phyloP scores from a whole-genome alignment of 2,329 filamentous ascomycete genomes.

The Didymella keratinophila region DNA sequence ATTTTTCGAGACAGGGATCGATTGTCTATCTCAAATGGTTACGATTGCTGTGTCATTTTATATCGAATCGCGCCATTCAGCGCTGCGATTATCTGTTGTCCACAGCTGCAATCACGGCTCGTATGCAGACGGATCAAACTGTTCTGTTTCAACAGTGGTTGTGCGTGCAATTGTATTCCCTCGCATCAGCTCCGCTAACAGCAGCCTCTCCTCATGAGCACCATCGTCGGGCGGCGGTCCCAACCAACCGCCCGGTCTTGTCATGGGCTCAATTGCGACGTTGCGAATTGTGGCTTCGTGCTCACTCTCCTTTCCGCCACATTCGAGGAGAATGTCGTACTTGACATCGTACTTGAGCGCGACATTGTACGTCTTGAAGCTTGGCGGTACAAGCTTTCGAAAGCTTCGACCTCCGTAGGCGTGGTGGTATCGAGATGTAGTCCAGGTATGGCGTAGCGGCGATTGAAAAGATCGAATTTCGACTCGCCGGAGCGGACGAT shows the following conservation, averaged over 20 bases:
- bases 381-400: slow-evolving; percentile 26
- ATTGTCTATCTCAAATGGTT: too few relatives aligned
- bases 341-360: slow-evolving; percentile 28
- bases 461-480: slow-evolving; percentile 31
- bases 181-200: neutral
- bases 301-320: slow-evolving; percentile 31
- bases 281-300: slow-evolving; percentile 25
- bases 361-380: slow-evolving; percentile 32
- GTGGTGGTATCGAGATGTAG: slow-evolving; percentile 14
- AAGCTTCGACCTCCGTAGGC: slow-evolving; percentile 19
- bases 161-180: too few relatives aligned
- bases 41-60: too few relatives aligned
- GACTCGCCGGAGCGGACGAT: slow-evolving; percentile 6
- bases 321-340: slow-evolving; percentile 30
- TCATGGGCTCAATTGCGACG: slow-evolving; percentile 30
- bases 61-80: neutral
- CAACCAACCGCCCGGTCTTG: slow-evolving; percentile 26
- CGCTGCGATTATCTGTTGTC: neutral
- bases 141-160: neutral
- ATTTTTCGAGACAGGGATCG: too few relatives aligned
- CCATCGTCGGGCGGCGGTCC: slow-evolving; percentile 22
- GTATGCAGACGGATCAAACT: slow-evolving; percentile 6
- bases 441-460: slow-evolving; percentile 31
- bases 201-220: neutral
- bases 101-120: neutral